Percentiles rank a stretch among this genome's conserved stretches.
These are phyloP conservation scores for Protea cynaroides DNA, from an alignment of 164 flowering plant species.

Conservation along the genomic window DNA sequence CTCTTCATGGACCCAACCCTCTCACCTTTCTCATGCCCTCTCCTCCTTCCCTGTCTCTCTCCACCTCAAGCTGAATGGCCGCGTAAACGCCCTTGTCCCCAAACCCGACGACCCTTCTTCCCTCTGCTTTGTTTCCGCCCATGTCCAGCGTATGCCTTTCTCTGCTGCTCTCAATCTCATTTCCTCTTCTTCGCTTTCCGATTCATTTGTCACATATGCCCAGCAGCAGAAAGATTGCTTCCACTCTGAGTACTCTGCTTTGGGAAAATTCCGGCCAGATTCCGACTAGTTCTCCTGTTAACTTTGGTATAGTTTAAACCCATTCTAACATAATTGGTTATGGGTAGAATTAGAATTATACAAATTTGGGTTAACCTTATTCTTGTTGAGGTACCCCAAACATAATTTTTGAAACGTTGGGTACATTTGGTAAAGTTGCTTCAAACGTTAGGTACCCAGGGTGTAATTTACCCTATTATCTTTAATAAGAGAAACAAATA, in stretches of 20 bases:
- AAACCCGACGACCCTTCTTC: slow-evolving; percentile 18
- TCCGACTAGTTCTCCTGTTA: no score
- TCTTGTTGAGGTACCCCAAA: no score
- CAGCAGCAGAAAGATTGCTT: slow-evolving; percentile 96
- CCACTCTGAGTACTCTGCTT: slow-evolving; percentile 46
- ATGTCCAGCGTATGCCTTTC: slow-evolving; percentile 48
- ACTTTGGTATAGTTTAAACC: no score
- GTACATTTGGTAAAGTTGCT: no score
- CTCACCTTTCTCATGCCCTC: slow-evolving; percentile 41
- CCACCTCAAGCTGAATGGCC: slow-evolving; percentile 56
- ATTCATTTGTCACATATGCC: slow-evolving; percentile 53
- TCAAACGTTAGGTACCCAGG: no score
- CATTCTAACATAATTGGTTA: no score
- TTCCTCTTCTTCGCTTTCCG: not conserved
- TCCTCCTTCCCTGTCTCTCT: slow-evolving; percentile 36
- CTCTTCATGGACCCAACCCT: slow-evolving; percentile 36
- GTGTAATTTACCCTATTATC: no score
- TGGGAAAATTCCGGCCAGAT: no score
- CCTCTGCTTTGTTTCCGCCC: slow-evolving; percentile 74
- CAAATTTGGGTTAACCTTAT: no score
- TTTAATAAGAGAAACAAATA: no score
- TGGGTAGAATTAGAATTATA: no score
- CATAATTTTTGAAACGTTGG: no score
- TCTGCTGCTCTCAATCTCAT: slow-evolving; percentile 16
- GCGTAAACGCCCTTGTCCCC: slow-evolving; percentile 46